A percentile compares a stretch with the other conserved stretches of the same genome.
phyloP scores from a whole-genome alignment of 1,139 yeast species.

The Pichia sp. region DNA sequence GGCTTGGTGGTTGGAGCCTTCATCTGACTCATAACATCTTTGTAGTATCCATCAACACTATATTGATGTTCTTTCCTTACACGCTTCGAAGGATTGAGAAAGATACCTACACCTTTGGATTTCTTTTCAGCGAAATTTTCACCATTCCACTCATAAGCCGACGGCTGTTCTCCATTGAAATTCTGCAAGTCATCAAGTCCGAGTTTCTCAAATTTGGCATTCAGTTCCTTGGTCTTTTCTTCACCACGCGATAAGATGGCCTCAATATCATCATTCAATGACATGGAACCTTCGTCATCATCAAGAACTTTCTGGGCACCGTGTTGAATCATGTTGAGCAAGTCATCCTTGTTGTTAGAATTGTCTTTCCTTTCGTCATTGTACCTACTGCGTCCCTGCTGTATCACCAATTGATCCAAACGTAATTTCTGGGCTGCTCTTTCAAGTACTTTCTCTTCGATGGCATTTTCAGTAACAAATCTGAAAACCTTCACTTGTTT shows the following conservation, averaged over 20 bases:
- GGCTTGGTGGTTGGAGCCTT: slow-evolving; percentile 38
- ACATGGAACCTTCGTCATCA: slow-evolving; percentile 33
- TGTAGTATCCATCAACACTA: slow-evolving; percentile 82
- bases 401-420: slow-evolving; percentile 91
- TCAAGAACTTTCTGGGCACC: slow-evolving; percentile 90
- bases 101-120: slow-evolving; percentile 49
- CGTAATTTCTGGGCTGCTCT: slow-evolving; percentile 93
- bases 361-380: slow-evolving; percentile 33
- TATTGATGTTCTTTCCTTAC: slow-evolving; percentile 88
- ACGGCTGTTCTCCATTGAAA: slow-evolving; percentile 66
- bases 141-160: slow-evolving; percentile 98
- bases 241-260: slow-evolving; percentile 68
- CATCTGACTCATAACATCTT: slow-evolving; percentile 59
- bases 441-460: slow-evolving; percentile 92
- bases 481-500: slow-evolving; percentile 91
- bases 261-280: slow-evolving; percentile 65
- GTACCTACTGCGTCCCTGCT: slow-evolving; percentile 65
- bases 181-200: slow-evolving; percentile 92
- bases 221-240: slow-evolving; percentile 70
- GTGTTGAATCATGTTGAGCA: slow-evolving; percentile 91
- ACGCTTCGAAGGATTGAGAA: slow-evolving; percentile 88
- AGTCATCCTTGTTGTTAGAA: slow-evolving; percentile 68
- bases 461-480: slow-evolving; percentile 92
- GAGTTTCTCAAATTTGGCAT: slow-evolving; percentile 73
- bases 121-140: slow-evolving; percentile 76